Evolutionary conservation across 2,329 filamentous ascomycete species (phyloP).

Genomic region (Aspergillus fumigatus): DNA sequence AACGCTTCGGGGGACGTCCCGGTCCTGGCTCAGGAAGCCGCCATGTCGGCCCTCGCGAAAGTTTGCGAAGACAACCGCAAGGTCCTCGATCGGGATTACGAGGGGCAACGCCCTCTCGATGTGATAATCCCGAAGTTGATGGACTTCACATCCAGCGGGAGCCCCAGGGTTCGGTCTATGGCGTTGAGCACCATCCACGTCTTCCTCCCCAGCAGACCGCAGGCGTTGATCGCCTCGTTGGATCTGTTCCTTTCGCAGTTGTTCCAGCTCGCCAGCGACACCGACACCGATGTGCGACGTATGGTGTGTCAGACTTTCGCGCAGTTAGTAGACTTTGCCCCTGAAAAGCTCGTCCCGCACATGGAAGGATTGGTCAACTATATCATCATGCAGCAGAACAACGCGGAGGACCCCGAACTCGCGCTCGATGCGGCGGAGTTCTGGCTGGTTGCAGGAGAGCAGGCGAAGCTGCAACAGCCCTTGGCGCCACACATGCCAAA

Average conservation of each 20-base stretch:
- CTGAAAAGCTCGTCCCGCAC: conserved; percentile 86
- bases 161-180: conserved; percentile 71
- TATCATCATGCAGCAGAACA: conserved; percentile 83
- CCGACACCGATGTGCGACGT: conserved; percentile 75
- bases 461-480: conserved; percentile 70
- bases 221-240: conserved; percentile 74
- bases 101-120: conserved; percentile 80
- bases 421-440: conserved; percentile 95
- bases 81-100: conserved; percentile 78
- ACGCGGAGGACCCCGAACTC: conserved; percentile 75
- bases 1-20: conserved; percentile 67
- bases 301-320: conserved; percentile 94
- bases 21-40: conserved; percentile 77
- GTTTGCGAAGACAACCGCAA: conserved; percentile 96
- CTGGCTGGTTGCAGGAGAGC: conserved; percentile 90
- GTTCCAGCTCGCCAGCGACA: conserved; percentile 74
- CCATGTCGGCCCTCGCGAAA: conserved; percentile 88
- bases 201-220: conserved; percentile 79
- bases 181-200: conserved; percentile 85
- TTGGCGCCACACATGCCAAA: conserved; percentile 74
- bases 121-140: conserved; percentile 88
- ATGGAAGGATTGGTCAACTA: conserved; percentile 87
- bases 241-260: conserved; percentile 78
- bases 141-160: conserved; percentile 72
- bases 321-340: conserved; percentile 81